Evolutionary conservation across 2,329 filamentous ascomycete species (phyloP).

Genomic region (Thermothelomyces thermophilus): DNA sequence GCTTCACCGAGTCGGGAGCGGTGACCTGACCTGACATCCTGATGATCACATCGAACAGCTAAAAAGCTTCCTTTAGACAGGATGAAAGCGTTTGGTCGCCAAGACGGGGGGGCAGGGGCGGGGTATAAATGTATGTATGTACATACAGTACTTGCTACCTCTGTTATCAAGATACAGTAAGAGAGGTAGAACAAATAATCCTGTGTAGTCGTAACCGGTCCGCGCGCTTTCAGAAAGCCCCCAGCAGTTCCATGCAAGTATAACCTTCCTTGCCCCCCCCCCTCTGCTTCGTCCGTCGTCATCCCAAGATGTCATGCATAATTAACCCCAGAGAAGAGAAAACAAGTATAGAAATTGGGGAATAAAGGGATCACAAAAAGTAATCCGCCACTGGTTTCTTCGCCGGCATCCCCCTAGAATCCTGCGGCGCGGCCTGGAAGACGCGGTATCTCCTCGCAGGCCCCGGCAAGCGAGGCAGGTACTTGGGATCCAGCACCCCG

Average conservation of each 20-base stretch:
- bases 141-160: no score
- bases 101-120: no score
- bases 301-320: background rate
- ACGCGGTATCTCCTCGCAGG: constrained; percentile 88
- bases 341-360: no score
- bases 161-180: no score
- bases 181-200: no score
- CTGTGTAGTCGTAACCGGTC: background rate
- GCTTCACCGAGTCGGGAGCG: background rate
- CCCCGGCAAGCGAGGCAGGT: constrained; percentile 46
- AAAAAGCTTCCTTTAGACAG: no score
- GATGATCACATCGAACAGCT: no score
- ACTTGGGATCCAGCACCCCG: constrained; percentile 44
- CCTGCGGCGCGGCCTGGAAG: constrained; percentile 94
- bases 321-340: no score
- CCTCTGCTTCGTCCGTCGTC: background rate
- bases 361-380: constrained; percentile 58
- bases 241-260: no score
- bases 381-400: constrained; percentile 98
- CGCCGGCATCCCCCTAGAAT: constrained; percentile 93
- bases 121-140: no score
- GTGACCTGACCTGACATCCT: background rate
- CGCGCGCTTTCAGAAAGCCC: background rate
- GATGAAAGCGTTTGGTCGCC: no score
- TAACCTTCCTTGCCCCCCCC: background rate